Evolutionary conservation across 2,329 filamentous ascomycete species (phyloP), one percentile per base, ranked within the genome.

Genomic region (Pyrenophora graminea): DNA sequence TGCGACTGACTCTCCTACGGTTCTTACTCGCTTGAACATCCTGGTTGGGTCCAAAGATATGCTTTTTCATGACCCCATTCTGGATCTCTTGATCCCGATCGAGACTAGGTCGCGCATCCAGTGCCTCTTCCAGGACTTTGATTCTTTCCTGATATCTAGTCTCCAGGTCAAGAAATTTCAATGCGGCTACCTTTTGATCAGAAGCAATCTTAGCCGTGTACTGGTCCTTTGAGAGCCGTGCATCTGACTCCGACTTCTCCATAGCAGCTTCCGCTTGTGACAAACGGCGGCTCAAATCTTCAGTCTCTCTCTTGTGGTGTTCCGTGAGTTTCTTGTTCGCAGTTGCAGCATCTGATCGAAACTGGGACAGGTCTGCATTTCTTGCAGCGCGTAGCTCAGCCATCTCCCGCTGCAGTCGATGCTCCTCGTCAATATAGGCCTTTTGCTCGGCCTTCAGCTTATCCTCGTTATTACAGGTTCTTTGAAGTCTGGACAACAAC

Each of bases 1-100:
- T 48, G 7, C 65, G 58, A 27, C 55, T 53, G 18, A 65, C 53
- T 25, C 60, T 67, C 50, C 62, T 68, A 41, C 56, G 61, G 1
- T 30, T 21, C 9, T 42, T 66, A 4, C 12, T 39, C 9, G 9
- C 13, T 10, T 19, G 45, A 21, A 23, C 23, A 23, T 37, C 51
- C n/a, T 37, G 58, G 15, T 33, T 39, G 31, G 34, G 25, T 21
- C 40, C 8, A 32, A 37, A 5, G 17, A n/a, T 27, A 4, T 15
- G 17, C 36, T 17, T 12, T 3, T 19, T 18, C 23, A 6, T 21
- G 23, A 4, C 7, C 9, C 19, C 13, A 18, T n/a, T 37, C 3
- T 46, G 33, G 6, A 12, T 27, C 8, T 34, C 27, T 33, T 45
- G 33, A 33, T 41, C 33, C 18, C 44, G 51, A 12, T 4, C 38